These are phyloP conservation scores for Tricholoma furcatifolium DNA, from an alignment of 768 basidiomycete genomes.

Conservation along the genomic window DNA sequence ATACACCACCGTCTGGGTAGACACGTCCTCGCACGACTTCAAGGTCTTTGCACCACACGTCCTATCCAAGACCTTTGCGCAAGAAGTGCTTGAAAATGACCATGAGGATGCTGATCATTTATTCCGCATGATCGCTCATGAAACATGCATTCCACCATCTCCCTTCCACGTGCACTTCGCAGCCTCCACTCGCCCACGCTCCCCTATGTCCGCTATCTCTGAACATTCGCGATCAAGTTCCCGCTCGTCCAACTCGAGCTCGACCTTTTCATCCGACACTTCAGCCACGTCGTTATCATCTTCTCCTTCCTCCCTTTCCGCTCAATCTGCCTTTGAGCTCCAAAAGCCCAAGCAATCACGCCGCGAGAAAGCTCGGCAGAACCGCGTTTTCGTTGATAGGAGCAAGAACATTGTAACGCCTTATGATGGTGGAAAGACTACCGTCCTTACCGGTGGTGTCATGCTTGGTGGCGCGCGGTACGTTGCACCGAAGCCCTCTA, in stretches of 20 bases:
- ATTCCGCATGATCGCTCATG: conserved; percentile 72
- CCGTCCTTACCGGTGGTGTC: conserved; percentile 83
- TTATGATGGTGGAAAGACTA: conserved; percentile 87
- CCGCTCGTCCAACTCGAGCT: conserved; percentile 70
- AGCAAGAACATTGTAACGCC: conserved; percentile 79
- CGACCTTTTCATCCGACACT: conserved; percentile 55
- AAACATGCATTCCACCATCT: conserved; percentile 69
- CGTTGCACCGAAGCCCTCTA: conserved; percentile 20
- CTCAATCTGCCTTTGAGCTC: conserved; percentile 13
- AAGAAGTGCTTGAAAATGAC: conserved; percentile 73
- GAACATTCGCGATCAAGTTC: conserved; percentile 70
- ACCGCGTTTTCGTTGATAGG: conserved; percentile 71
- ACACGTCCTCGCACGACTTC: conserved; percentile 31
- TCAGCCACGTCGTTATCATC: conserved; percentile 43
- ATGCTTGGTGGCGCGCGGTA: conserved; percentile 66
- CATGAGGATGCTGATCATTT: conserved; percentile 69
- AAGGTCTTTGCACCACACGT: conserved; percentile 18
- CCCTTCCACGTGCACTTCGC: conserved; percentile 65
- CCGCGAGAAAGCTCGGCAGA: conserved; percentile 66
- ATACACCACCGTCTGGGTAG: conserved; percentile 68
- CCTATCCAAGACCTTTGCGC: conserved; percentile 61
- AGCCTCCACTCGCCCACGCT: conserved; percentile 46
- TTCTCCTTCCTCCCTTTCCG: conserved; percentile 27
- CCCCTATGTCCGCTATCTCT: conserved; percentile 58
- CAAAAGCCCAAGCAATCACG: conserved; percentile 53